These are phyloP conservation scores for Pneumocystis carinii DNA, from an alignment of 1,139 yeast species.

Conservation along the genomic window DNA sequence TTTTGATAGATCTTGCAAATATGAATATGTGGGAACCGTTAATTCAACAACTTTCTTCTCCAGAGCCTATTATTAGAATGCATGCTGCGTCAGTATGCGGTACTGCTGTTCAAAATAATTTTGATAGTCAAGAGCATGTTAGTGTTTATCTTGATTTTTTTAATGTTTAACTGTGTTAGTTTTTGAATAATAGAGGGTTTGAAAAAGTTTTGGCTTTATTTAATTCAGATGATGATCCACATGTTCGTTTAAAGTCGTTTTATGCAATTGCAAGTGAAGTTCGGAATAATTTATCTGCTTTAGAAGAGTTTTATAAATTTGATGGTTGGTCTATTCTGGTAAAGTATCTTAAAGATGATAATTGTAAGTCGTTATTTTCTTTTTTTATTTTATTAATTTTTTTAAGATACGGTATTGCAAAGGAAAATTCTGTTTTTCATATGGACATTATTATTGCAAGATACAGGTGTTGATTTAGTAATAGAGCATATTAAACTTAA, in stretches of 20 bases:
- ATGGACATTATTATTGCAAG: not conserved
- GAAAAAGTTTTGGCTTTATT: conserved; percentile 33
- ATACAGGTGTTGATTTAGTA: not conserved
- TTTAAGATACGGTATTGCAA: not conserved
- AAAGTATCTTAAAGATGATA: conserved; percentile 13
- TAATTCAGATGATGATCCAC: conserved; percentile 22
- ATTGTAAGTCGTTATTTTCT: not conserved
- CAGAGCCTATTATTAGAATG: conserved; percentile 35
- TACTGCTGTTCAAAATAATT: conserved; percentile 85
- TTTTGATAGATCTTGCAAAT: conserved; percentile 36
- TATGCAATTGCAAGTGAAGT: conserved; percentile 64
- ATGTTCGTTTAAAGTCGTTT: conserved; percentile 45
- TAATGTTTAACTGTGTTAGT: conserved; percentile 5
- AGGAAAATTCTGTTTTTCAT: not conserved
- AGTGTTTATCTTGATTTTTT: conserved; percentile 17
- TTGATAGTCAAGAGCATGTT: conserved; percentile 47
- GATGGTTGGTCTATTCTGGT: conserved; percentile 49
- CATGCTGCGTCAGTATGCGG: conserved; percentile 66
- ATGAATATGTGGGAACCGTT: conserved; percentile 66
- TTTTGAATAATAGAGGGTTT: conserved; percentile 35
- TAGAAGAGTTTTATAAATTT: conserved; percentile 36
- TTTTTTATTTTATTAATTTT: not conserved
- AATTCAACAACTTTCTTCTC: conserved; percentile 35
- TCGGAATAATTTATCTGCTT: conserved; percentile 53
- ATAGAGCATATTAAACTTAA: not conserved